Evolutionary conservation across 2,329 filamentous ascomycete species (phyloP).

Genomic region (Neopestalotiopsis sp.): DNA sequence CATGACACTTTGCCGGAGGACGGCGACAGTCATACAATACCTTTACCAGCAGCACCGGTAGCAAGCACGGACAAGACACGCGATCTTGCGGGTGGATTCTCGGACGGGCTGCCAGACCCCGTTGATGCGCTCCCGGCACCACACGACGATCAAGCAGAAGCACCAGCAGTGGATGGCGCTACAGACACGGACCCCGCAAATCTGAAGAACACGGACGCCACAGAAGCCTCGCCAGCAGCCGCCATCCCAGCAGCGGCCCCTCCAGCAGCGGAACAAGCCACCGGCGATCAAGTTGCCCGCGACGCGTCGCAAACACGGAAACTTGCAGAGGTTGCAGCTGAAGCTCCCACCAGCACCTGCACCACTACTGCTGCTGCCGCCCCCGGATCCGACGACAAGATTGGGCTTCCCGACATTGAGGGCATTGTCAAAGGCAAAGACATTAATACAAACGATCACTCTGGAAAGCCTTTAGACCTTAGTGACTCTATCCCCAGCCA

Average conservation of each 20-base stretch:
- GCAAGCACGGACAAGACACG: not conserved
- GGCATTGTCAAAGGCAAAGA: not conserved
- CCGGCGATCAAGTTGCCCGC: not conserved
- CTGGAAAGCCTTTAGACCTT: slow-evolving; percentile 7
- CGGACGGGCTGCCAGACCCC: not conserved
- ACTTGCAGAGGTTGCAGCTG: not conserved
- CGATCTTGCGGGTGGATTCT: not conserved
- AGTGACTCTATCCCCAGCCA: not conserved
- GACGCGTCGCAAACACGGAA: not conserved
- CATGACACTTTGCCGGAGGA: not conserved
- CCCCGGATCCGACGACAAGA: not conserved
- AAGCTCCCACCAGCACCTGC: not conserved
- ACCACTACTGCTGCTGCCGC: not conserved
- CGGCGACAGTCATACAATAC: not conserved
- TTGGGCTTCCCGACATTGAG: slow-evolving; percentile 7
- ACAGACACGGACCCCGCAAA: slow-evolving; percentile 19
- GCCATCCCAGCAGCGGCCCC: not conserved
- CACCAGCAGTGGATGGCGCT: slow-evolving; percentile 3
- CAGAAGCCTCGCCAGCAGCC: slow-evolving; percentile 12
- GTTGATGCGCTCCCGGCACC: slow-evolving; percentile 26
- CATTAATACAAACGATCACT: not conserved
- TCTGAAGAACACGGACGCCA: slow-evolving; percentile 23
- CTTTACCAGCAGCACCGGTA: not conserved
- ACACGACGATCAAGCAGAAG: slow-evolving; percentile 22
- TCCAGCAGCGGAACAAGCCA: slow-evolving; percentile 1